These are phyloP conservation scores for Diaporthe capsici DNA, from an alignment of 2,329 filamentous ascomycete genomes.

Conservation along the genomic window DNA sequence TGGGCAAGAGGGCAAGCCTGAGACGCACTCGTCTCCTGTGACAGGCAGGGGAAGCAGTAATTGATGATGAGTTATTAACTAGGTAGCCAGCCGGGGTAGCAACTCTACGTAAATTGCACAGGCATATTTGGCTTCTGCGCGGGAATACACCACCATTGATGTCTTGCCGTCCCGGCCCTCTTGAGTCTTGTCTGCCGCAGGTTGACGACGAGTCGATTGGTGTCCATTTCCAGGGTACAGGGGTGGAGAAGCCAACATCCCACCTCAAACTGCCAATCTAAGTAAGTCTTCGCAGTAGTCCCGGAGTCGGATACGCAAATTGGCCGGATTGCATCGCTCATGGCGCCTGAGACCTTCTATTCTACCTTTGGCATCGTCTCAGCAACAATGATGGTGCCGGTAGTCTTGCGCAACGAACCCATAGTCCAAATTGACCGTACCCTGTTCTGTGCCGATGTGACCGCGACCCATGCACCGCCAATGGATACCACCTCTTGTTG, in stretches of 20 bases:
- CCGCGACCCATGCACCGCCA: not conserved
- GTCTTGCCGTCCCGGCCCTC: not conserved
- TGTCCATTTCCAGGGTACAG: slow-evolving; percentile 23
- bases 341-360: not conserved
- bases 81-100: slow-evolving; percentile 21
- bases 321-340: slow-evolving; percentile 15
- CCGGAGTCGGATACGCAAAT: slow-evolving; percentile 1
- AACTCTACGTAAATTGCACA: slow-evolving; percentile 22
- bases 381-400: not conserved
- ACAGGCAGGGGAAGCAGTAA: slow-evolving; percentile 2
- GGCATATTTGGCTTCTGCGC: not conserved
- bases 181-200: slow-evolving; percentile 27
- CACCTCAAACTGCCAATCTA: slow-evolving; percentile 26
- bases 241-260: slow-evolving; percentile 15
- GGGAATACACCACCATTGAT: not conserved
- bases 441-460: not conserved
- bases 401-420: not conserved
- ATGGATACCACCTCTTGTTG: not conserved
- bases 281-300: slow-evolving; percentile 4
- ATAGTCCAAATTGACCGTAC: not conserved
- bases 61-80: slow-evolving; percentile 24
- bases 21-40: slow-evolving; percentile 17
- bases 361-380: slow-evolving; percentile 17
- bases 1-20: not conserved
- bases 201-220: not conserved